Percentiles rank a stretch among this genome's conserved stretches.
Evolutionary conservation across 73 alveolate species (phyloP).

Genomic region (Tetrahymena borealis): DNA sequence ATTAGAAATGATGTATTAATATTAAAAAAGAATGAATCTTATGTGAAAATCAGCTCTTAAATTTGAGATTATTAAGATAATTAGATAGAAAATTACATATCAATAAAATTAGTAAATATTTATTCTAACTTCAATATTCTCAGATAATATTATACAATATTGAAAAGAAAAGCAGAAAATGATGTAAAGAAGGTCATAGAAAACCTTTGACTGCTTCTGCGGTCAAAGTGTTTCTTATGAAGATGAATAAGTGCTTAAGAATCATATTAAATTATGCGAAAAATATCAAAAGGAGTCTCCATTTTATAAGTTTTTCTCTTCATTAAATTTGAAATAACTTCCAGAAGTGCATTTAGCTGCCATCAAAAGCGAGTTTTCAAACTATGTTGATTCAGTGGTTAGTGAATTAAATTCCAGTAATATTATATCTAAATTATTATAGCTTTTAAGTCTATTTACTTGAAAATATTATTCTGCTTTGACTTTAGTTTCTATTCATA

Average conservation of each 20-base stretch:
- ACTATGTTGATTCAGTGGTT: not conserved
- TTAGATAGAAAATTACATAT: not conserved
- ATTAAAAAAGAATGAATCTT: too few relatives aligned
- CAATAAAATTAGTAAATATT: not conserved
- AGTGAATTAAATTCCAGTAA: not conserved
- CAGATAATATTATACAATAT: too few relatives aligned
- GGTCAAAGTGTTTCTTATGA: not conserved
- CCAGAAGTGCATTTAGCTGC: conserved; percentile 12
- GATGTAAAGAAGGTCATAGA: not conserved
- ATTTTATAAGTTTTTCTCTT: conserved; percentile 9
- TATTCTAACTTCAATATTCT: not conserved
- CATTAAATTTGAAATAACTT: conserved; percentile 6
- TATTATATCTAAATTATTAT: not conserved
- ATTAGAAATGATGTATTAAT: too few relatives aligned
- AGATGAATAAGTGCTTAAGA: conserved; percentile 2
- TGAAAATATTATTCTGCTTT: not conserved
- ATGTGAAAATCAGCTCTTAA: too few relatives aligned
- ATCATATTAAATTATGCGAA: conserved; percentile 12
- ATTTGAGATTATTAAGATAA: not conserved
- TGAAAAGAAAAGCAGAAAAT: not conserved
- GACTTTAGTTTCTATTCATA: not conserved
- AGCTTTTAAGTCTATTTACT: not conserved
- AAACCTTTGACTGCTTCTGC: conserved; percentile 20
- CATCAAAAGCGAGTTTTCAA: conserved; percentile 19
- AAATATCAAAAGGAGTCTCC: conserved; percentile 15